phyloP scores from a whole-genome alignment of 2,329 filamentous ascomycete species.

The Diaporthe longicolla region DNA sequence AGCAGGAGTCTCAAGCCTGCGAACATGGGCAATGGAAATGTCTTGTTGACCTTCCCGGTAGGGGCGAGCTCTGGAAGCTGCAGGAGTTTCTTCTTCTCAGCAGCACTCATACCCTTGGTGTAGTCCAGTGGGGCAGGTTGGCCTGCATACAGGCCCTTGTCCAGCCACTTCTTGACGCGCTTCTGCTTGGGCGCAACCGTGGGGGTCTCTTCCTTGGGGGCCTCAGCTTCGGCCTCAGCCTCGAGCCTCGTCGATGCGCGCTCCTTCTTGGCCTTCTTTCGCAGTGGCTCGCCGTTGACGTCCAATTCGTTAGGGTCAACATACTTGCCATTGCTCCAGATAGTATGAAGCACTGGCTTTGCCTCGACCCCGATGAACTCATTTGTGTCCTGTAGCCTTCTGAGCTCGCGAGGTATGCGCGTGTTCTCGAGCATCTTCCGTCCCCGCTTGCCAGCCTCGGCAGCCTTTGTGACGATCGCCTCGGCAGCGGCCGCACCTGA shows the following conservation, averaged over 20 bases:
- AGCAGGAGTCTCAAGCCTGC: slow-evolving; percentile 79
- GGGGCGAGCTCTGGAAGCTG: slow-evolving; percentile 62
- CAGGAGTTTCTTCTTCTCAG: slow-evolving; percentile 66
- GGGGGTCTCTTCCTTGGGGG: slow-evolving; percentile 51
- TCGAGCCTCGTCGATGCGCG: slow-evolving; percentile 43
- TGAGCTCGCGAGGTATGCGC: slow-evolving; percentile 69
- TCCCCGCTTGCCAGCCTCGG: slow-evolving; percentile 72
- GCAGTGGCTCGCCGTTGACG: slow-evolving; percentile 54
- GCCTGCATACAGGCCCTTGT: slow-evolving; percentile 88
- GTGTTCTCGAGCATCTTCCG: slow-evolving; percentile 67
- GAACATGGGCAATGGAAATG: slow-evolving; percentile 84
- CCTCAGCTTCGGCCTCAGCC: slow-evolving; percentile 9
- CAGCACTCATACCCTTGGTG: slow-evolving; percentile 61
- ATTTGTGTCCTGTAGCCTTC: slow-evolving; percentile 73
- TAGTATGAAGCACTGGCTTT: slow-evolving; percentile 68
- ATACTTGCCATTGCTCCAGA: slow-evolving; percentile 77
- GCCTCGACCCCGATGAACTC: slow-evolving; percentile 73
- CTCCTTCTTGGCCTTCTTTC: slow-evolving; percentile 52
- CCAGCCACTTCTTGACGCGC: slow-evolving; percentile 81
- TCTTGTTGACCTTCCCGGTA: slow-evolving; percentile 65
- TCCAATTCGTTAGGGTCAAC: slow-evolving; percentile 59
- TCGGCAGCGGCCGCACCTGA: slow-evolving; percentile 58
- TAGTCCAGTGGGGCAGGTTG: slow-evolving; percentile 72
- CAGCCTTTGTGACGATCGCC: slow-evolving; percentile 62
- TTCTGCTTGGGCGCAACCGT: slow-evolving; percentile 57